Evolutionary conservation across 2,329 filamentous ascomycete genomes (phyloP), one percentile per base, ranked within the genome.

Genomic region (Trichoderma simmonsii): DNA sequence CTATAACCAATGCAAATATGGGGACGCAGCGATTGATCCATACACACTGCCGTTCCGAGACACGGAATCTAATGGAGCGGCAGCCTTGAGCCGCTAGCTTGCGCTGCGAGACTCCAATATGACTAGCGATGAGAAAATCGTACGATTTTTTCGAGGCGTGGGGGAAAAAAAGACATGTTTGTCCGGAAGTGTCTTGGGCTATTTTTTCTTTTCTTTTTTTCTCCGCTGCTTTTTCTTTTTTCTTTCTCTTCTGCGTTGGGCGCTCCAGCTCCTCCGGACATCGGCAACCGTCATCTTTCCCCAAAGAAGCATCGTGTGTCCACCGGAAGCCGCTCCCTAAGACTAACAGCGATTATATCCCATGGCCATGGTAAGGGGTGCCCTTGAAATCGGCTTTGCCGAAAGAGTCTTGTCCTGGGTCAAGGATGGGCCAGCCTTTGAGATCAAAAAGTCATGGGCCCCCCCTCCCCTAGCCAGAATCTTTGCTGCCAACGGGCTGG

Each of bases 41-140:
- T 34, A 24, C 30, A 32, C 14, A 39, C 32, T 56, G 30, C 60
- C 54, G 32, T 64, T 57, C 69, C 69, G 61, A 71, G 69, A 71
- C 69, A 66, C 51, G 69, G 61, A 43, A 59, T 71, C 69, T 63
- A 71, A 71, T 66, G 34, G 69, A 71, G 36, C 61, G 69, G 60
- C 61, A 69, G 57, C 57, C 66, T 62, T n/a, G 28, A 61, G 56
- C 66, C 66, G 57, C 56, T 69, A 69, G 66, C 54, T 26, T 61
- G 57, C 36, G n/a, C 43, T 61, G 66, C 57, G 26, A 69, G 56
- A 28, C 28, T 69, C 66, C 51, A 62, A 69, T 62, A 62, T 69
- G 36, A 62, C 66, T 48, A 62, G 66, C 57, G 48, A 61, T 14
- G 56, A 69, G 43, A 69, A 62, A 69, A 62, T 69, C 66, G 66